Evolutionary conservation across 768 basidiomycete genomes (phyloP), one percentile per base, ranked within the genome.

Genomic region (Pleurotus giganteus): DNA sequence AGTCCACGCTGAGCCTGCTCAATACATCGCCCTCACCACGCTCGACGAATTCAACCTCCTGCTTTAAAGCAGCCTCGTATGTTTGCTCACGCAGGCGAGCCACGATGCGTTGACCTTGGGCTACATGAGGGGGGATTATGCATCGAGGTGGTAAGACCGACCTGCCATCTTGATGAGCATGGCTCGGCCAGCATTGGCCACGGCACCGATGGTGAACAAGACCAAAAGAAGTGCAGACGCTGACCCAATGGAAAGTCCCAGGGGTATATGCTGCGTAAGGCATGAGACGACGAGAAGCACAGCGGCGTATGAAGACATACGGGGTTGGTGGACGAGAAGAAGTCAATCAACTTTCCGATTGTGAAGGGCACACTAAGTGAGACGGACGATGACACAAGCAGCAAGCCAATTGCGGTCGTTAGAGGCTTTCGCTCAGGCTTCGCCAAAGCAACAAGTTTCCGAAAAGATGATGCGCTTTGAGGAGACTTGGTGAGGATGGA

Each of bases 31-130:
- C 96, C 58, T 95, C 93, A 2, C 92, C 92, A 32, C 82, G 82
- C 67, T 97, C 95, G 4, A 95, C 91, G 67, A 86, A 95, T 67
- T 96, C 94, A 24, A 96, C 88, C 68, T 98, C 95, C 69, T 97
- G 93, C 50, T 77, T 79, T 5, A 98, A 75, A 2, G 93, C 83
- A n/a, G 91, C 89, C 5, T 79, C 74, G 66, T 93, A 98, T 15
- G 89, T 91, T 45, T 81, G 77, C 69, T 94, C 85, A 26, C 95
- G 83, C 31, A 93, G 74, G 8, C 93, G 79, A 4, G 91, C 92
- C 29, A 99, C 89, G 60, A 98, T 98, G 37, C 95, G 77, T 69
- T 96, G 94, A 42, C 94, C 87, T 80, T 31, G 0, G 28, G 57
- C 13, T 42, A 55, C 11, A 36, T 4, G 11, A 13, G 12, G 15